Evolutionary conservation across 208 protist genomes (phyloP).

Genomic region (Angomonas deanei): DNA sequence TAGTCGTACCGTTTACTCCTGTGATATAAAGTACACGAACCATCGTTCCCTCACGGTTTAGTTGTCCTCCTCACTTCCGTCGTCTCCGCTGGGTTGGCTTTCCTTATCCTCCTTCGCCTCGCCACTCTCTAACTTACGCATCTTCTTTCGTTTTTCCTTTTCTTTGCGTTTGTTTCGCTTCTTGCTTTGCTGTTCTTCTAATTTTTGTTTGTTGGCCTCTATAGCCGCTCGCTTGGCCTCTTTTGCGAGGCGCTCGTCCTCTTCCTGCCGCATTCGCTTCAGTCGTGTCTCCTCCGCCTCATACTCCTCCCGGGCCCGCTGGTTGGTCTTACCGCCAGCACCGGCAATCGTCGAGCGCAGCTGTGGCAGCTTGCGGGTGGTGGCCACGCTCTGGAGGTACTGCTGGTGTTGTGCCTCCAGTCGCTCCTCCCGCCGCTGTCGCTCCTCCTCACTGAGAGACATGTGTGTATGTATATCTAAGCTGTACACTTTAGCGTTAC

Average conservation of each 20-base stretch:
- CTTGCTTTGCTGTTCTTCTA: conserved; percentile 49
- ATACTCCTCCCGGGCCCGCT: conserved; percentile 48
- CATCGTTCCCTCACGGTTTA: too few relatives aligned
- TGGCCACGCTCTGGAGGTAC: conserved; percentile 63
- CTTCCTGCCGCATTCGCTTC: conserved; percentile 31
- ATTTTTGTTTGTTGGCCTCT: conserved; percentile 24
- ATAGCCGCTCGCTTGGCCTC: too few relatives aligned
- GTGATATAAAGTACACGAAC: too few relatives aligned
- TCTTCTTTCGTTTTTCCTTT: conserved; percentile 10
- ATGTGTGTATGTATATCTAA: too few relatives aligned
- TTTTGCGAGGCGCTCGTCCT: conserved; percentile 29
- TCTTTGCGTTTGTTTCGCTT: conserved; percentile 33
- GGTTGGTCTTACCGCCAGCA: conserved; percentile 76
- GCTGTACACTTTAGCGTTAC: too few relatives aligned
- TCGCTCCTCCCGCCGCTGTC: conserved; percentile 38
- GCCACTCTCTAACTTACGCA: not conserved
- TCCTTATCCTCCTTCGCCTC: conserved; percentile 4
- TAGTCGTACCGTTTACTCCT: not conserved
- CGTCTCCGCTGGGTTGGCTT: not conserved
- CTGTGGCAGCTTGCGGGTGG: conserved; percentile 63
- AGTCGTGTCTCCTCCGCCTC: conserved; percentile 55
- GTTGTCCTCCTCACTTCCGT: not conserved
- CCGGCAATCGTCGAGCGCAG: conserved; percentile 81
- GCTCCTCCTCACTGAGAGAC: conserved; percentile 55
- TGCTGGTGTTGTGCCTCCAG: conserved; percentile 68